Evolutionary conservation across 306 rosid species (phyloP).

Genomic region (Oxytropis ochrocephala): DNA sequence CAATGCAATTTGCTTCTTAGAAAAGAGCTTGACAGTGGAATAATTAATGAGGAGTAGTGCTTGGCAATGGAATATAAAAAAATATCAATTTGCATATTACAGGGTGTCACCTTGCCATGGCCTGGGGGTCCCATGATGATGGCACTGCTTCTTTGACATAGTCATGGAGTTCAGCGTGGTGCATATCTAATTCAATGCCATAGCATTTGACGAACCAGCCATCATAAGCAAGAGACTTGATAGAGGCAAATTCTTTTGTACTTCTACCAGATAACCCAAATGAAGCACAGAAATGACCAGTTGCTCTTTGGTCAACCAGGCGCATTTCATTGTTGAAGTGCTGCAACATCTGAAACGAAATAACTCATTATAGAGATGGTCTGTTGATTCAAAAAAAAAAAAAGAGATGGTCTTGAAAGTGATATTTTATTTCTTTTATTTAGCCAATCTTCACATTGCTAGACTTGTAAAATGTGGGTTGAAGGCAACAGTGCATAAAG

Average conservation of each 20-base stretch:
- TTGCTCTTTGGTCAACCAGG: slow-evolving; percentile 56
- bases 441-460: too few relatives aligned
- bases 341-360: slow-evolving; percentile 64
- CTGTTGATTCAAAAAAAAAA: too few relatives aligned
- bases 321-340: slow-evolving; percentile 79
- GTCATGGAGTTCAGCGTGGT: slow-evolving; percentile 51
- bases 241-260: slow-evolving; percentile 60
- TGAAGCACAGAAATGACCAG: slow-evolving; percentile 77
- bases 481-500: too few relatives aligned
- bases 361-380: not conserved
- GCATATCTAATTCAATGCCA: slow-evolving; percentile 62
- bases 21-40: not conserved
- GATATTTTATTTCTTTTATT: too few relatives aligned
- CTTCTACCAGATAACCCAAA: slow-evolving; percentile 61
- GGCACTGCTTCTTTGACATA: slow-evolving; percentile 77
- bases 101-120: slow-evolving; percentile 47
- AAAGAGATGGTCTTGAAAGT: not conserved
- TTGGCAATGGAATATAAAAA: too few relatives aligned
- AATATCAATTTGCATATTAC: not conserved
- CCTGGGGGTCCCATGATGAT: slow-evolving; percentile 67
- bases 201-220: slow-evolving; percentile 82
- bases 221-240: slow-evolving; percentile 76
- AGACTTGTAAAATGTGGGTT: too few relatives aligned
- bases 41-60: not conserved
- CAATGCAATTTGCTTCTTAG: too few relatives aligned